Evolutionary conservation across 2,329 filamentous ascomycete genomes (phyloP).

Genomic region (Decorospora gaudefroyi): DNA sequence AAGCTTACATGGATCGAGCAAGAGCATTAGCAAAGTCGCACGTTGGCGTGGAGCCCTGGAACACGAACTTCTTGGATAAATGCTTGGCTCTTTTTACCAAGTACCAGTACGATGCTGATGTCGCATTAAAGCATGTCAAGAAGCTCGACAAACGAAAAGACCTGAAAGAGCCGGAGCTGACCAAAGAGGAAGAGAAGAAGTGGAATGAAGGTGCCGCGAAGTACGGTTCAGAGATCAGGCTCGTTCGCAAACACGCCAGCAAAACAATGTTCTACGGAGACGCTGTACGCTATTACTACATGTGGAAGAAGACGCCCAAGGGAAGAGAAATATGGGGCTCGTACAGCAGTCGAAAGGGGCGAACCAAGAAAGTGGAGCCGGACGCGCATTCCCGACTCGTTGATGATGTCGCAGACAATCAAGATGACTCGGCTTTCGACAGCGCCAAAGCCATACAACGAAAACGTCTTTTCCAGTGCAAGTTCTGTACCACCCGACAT

Average conservation of each 20-base stretch:
- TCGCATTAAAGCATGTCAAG: constrained; percentile 71
- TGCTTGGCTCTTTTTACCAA: constrained; percentile 74
- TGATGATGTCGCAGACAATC: constrained; percentile 88
- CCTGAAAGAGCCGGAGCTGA: constrained; percentile 84
- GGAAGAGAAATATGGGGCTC: constrained; percentile 89
- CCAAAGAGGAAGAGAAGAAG: constrained; percentile 76
- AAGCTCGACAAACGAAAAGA: constrained; percentile 68
- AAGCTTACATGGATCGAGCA: constrained; percentile 75
- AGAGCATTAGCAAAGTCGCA: constrained; percentile 63
- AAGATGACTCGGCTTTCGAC: constrained; percentile 96
- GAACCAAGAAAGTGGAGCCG: constrained; percentile 71
- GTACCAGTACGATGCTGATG: constrained; percentile 70
- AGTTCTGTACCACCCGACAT: constrained; percentile 80
- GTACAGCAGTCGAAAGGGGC: constrained; percentile 83
- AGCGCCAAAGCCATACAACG: constrained; percentile 77
- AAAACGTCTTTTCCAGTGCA: constrained; percentile 88
- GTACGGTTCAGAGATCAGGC: constrained; percentile 86
- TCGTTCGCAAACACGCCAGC: constrained; percentile 77
- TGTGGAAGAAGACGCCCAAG: constrained; percentile 92
- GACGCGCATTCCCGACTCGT: constrained; percentile 72
- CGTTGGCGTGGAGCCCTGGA: constrained; percentile 72
- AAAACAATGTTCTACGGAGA: constrained; percentile 78
- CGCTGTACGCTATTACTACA: constrained; percentile 92
- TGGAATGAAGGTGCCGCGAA: constrained; percentile 92
- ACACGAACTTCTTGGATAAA: constrained; percentile 86